These are phyloP conservation scores for Boletus speciosus DNA, from an alignment of 768 basidiomycete species.

Conservation along the genomic window DNA sequence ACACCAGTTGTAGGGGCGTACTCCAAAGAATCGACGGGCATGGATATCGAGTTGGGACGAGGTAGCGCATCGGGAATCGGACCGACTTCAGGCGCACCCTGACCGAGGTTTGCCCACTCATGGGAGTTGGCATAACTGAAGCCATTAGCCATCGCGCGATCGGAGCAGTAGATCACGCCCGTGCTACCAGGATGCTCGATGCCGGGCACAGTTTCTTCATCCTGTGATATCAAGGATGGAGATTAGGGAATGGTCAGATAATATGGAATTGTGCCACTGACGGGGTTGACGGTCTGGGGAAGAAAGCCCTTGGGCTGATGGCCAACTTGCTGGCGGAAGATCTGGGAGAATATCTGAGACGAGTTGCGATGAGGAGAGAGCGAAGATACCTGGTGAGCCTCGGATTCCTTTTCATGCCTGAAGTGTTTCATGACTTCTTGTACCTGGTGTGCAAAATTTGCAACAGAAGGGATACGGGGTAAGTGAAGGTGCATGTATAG, in stretches of 20 bases:
- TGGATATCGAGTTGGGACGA: constrained; percentile 60
- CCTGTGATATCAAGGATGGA: constrained; percentile 35
- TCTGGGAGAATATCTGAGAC: constrained; percentile 39
- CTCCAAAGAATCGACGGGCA: constrained; percentile 73
- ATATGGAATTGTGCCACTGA: constrained; percentile 28
- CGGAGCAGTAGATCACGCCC: constrained; percentile 82
- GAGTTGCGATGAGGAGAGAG: background rate
- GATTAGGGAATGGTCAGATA: background rate
- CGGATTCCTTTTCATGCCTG: constrained; percentile 79
- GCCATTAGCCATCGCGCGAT: constrained; percentile 93
- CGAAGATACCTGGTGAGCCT: constrained; percentile 71
- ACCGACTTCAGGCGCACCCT: constrained; percentile 88
- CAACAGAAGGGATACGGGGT: constrained; percentile 28
- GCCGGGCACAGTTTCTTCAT: constrained; percentile 88
- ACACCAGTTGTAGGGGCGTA: constrained; percentile 94
- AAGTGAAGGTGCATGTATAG: constrained; percentile 29
- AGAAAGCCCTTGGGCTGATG: constrained; percentile 62
- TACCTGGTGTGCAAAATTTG: constrained; percentile 50
- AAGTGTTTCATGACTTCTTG: constrained; percentile 63
- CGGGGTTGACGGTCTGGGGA: constrained; percentile 71
- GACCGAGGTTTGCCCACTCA: constrained; percentile 88
- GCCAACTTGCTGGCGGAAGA: constrained; percentile 70
- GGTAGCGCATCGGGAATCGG: constrained; percentile 71
- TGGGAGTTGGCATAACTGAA: constrained; percentile 76
- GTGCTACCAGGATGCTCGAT: constrained; percentile 72